These are phyloP conservation scores for Hyphopichia fennica DNA, from an alignment of 1,139 yeast species.

Conservation along the genomic window DNA sequence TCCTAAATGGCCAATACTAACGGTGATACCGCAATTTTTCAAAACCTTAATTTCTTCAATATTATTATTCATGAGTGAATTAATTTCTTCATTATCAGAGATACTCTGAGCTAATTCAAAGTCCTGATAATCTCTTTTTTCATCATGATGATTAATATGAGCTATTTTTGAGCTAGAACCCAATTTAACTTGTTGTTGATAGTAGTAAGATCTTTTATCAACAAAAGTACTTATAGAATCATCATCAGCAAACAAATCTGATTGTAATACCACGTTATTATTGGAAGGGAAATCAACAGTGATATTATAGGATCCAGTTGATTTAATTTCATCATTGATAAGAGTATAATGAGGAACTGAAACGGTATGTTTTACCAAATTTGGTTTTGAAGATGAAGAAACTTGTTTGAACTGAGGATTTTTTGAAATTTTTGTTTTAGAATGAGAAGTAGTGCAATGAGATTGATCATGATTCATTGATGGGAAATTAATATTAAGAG, in stretches of 20 bases:
- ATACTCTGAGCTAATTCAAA: neutral
- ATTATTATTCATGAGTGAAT: constrained; percentile 8
- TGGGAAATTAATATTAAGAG: constrained; percentile 33
- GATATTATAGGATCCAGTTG: constrained; percentile 10
- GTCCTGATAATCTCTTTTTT: constrained; percentile 4
- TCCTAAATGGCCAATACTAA: constrained; percentile 18
- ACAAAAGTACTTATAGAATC: constrained; percentile 14
- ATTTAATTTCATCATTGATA: constrained; percentile 7
- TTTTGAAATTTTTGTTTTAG: neutral
- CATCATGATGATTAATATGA: neutral
- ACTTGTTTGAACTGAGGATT: constrained; percentile 12
- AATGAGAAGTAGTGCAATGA: constrained; percentile 21
- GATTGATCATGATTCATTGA: constrained; percentile 29
- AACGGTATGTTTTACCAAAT: neutral
- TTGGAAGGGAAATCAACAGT: constrained; percentile 3
- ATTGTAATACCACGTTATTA: neutral
- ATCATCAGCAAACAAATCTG: constrained; percentile 8
- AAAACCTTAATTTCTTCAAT: constrained; percentile 14
- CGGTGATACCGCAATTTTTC: constrained; percentile 21
- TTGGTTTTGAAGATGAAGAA: constrained; percentile 1
- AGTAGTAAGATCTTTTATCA: constrained; percentile 19
- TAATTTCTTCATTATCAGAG: constrained; percentile 13
- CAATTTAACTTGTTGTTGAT: constrained; percentile 12
- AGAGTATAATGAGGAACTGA: constrained; percentile 10
- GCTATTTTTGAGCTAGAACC: neutral